A percentile compares a stretch with the other conserved stretches of the same genome.
phyloP scores from a whole-genome alignment of 2,329 filamentous ascomycete genomes.

The Juglanconis oblonga region DNA sequence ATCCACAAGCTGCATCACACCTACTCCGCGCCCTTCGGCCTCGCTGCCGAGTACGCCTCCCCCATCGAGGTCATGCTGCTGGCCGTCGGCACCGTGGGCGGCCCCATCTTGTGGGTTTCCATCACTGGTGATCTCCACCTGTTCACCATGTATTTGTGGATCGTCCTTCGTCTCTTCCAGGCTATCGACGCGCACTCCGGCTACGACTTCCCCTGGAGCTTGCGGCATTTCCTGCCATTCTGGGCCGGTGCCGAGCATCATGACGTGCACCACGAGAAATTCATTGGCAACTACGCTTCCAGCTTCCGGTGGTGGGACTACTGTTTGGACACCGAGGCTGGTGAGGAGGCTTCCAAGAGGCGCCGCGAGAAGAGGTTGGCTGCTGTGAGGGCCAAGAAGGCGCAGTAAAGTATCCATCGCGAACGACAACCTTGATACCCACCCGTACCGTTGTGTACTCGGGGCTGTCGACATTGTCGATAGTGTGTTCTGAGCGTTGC shows the following conservation, averaged over 20 bases:
- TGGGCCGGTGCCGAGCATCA: slow-evolving; percentile 98
- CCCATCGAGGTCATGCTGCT: slow-evolving; percentile 96
- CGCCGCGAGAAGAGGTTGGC: slow-evolving; percentile 75
- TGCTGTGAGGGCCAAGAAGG: slow-evolving; percentile 65
- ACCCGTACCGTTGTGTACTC: not conserved
- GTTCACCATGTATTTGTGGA: slow-evolving; percentile 97
- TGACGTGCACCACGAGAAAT: slow-evolving; percentile 96
- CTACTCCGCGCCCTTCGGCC: slow-evolving; percentile 94
- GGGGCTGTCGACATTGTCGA: not conserved
- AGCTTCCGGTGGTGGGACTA: slow-evolving; percentile 99
- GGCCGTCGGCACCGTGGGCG: slow-evolving; percentile 79
- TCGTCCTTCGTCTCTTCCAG: slow-evolving; percentile 88
- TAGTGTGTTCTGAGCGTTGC: not conserved
- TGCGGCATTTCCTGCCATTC: slow-evolving; percentile 94
- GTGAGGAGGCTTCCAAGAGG: slow-evolving; percentile 79
- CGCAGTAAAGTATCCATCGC: slow-evolving; percentile 44
- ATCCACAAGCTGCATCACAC: slow-evolving; percentile 99
- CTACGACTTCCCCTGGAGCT: slow-evolving; percentile 96
- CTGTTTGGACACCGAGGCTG: slow-evolving; percentile 87
- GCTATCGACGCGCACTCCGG: slow-evolving; percentile 97
- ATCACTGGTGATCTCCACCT: slow-evolving; percentile 88
- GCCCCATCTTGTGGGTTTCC: slow-evolving; percentile 79
- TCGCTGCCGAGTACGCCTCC: slow-evolving; percentile 95
- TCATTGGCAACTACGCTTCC: slow-evolving; percentile 96
- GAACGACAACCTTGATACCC: too few species aligned